Evolutionary conservation across 164 flowering plant species (phyloP).

Genomic region (Piper betle): DNA sequence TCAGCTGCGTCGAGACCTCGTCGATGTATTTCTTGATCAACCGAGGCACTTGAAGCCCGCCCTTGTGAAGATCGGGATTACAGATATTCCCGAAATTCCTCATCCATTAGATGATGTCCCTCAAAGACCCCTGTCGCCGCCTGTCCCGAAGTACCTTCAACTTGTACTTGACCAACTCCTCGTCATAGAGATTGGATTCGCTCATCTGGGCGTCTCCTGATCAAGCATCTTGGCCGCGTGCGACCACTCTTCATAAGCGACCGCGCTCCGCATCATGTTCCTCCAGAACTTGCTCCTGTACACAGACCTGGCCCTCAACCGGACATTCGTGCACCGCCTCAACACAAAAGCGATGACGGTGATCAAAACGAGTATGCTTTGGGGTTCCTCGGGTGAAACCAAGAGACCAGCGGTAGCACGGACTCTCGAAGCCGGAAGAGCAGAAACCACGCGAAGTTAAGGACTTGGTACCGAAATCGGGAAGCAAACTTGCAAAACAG

Average conservation of each 20-base stretch:
- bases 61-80: conserved; percentile 92
- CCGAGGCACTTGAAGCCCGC: conserved; percentile 83
- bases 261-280: conserved; percentile 88
- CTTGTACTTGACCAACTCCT: conserved; percentile 75
- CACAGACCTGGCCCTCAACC: conserved; percentile 65
- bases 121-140: conserved; percentile 67
- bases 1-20: conserved; percentile 83
- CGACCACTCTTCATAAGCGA: conserved; percentile 95
- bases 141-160: conserved; percentile 72
- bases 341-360: conserved; percentile 61
- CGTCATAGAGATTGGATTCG: conserved; percentile 72
- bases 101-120: conserved; percentile 77
- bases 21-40: conserved; percentile 92
- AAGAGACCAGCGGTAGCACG: conserved; percentile 46
- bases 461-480: conserved; percentile 42
- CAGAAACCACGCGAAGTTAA: conserved; percentile 19
- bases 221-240: conserved; percentile 99
- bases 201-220: conserved; percentile 68
- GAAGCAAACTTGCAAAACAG: conserved; percentile 63
- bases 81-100: conserved; percentile 97
- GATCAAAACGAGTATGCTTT: conserved; percentile 76
- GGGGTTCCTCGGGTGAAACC: conserved; percentile 92
- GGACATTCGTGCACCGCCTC: conserved; percentile 71
- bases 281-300: conserved; percentile 93
- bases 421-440: conserved; percentile 16